Base-by-base conservation (phyloP, 495 filamentous ascomycete genomes). In the Margaritispora aquatica region DNA sequence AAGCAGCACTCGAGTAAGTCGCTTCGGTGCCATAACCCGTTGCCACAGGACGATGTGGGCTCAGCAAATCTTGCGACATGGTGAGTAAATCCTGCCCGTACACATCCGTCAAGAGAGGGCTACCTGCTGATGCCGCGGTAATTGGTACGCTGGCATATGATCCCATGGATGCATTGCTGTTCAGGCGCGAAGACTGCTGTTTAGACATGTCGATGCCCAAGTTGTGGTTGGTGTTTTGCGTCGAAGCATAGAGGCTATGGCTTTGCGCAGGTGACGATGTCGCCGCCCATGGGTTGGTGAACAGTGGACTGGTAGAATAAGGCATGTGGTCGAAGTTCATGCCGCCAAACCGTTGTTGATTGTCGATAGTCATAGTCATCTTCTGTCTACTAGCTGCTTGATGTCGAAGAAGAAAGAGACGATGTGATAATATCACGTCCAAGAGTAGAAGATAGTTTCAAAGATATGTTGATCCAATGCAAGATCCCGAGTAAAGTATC, bases 351-450 rank as follows among this genome's bases (percentile, higher is more conserved):
- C 81, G 79, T 77, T 89, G 90, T 78, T 89, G 88, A 74, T 92
- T 80, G 75, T 91, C 88, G 75, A 94, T 84, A 76, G 93, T 90
- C 85, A 95, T 87, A 78, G 88, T 90, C 84, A 90, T 86, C 73
- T 70, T 80, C 51, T 51, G 52, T 86, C 73, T 70, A 79, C 51
- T 51, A 50, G 54, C 61, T 57, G 51, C 52, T 58, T 41, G 26
- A 49, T 34, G 26, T 60, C 49, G 58, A 54, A 60, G 15, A 21
- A 34, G 51, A 36, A n/a, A 20, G 29, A 3, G 46, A 51, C 24
- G 31, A 22, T 47, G 54, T 38, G 22, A 26, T n/a, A n/a, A n/a
- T n/a, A n/a, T n/a, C n/a, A 55, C 15, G 26, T 27, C 31, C 27
- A 21, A 49, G 52, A 52, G 70, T 70, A 60, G 73, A n/a, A 67